Conservation (phyloP, 305 asterid species). For the Rubia tinctorum region DNA sequence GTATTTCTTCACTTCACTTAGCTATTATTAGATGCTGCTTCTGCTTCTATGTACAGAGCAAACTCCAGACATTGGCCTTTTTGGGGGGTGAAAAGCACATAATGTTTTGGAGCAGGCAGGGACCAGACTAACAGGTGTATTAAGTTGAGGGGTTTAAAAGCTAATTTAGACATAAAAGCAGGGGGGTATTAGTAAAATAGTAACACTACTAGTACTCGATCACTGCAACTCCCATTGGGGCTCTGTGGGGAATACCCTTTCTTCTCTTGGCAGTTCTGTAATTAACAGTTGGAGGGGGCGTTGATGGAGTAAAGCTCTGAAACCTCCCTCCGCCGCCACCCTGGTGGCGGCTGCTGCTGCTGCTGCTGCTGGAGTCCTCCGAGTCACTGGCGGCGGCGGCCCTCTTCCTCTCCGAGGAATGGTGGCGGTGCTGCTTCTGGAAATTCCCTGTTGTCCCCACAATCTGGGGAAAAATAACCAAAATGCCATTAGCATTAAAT, state of each 20-base stretch:
- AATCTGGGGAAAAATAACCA: constrained; percentile 36
- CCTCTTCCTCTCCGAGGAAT: constrained; percentile 34
- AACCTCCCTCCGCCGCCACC: constrained; percentile 30
- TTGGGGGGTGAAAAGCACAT: constrained; percentile 16
- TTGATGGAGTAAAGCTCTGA: constrained; percentile 63
- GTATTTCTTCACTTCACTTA: constrained; percentile 16
- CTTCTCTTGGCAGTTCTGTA: constrained; percentile 55
- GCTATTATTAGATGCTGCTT: constrained; percentile 20
- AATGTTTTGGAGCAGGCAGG: background rate
- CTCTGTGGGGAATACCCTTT: constrained; percentile 80
- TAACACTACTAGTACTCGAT: constrained; percentile 22
- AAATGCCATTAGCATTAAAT: constrained; percentile 6
- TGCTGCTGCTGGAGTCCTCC: constrained; percentile 60
- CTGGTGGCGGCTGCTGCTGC: too few relatives aligned
- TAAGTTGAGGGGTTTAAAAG: background rate
- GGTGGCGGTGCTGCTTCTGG: constrained; percentile 28
- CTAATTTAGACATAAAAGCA: constrained; percentile 22
- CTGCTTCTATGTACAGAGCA: constrained; percentile 28
- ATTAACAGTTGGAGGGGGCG: constrained; percentile 58
- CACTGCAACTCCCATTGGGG: constrained; percentile 58
- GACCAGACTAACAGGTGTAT: too few relatives aligned
- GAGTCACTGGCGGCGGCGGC: constrained; percentile 34
- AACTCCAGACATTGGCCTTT: constrained; percentile 25
- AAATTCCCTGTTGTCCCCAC: constrained; percentile 58
- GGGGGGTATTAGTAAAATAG: background rate